Base-by-base conservation (phyloP, 2,329 filamentous ascomycete species). In the Bipolaris oryzae region DNA sequence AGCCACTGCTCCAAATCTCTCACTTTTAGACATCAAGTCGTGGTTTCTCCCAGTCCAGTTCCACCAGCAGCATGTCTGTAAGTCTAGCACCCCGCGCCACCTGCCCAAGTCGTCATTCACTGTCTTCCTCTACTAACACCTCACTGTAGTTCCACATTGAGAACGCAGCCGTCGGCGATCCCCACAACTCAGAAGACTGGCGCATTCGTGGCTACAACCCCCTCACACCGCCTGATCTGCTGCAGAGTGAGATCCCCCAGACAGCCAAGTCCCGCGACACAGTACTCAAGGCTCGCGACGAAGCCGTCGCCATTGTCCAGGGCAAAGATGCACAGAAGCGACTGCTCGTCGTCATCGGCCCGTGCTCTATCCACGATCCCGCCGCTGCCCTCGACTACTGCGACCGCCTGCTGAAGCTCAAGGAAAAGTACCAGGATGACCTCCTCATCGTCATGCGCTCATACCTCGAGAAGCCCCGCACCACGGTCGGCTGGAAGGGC, bases 401-500 rank as follows among this genome's bases (percentile, higher is more conserved):
- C 83, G 87, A 92, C 72, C 84, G 89, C 64, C 84, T 99, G 61
- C 76, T 96, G 66, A 82, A 86, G 72, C 82, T 96, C 70, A 93
- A 94, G 79, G 86, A 93, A 75, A 95, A 96, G 81, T 89, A 96
- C 81, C 85, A 90, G 76, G 85, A 93, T 71, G 92, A 98, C 74
- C 85, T 99, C 35, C 84, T 96, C 69, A 95, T 99, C 67, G 89
- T 99, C 60, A 99, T 99, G 95, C 90, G 95, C 68, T 91, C 92
- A 63, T 99, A 99, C 85, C 87, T 99, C 58, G 95, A 99, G 84
- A 99, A 99, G 84, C 95, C 95, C 20, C 88, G 95, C 63, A 99
- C 95, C 25, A 99, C 95, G 0, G 92, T 99, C 25, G 95, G 95
- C 67, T 99, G 95, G 95, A 99, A 99, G 82, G 95, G 95, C 47